Percentiles rank a stretch among this genome's conserved stretches.
Evolutionary conservation across 768 basidiomycete species (phyloP).

Genomic region (Auriculariales sp.): DNA sequence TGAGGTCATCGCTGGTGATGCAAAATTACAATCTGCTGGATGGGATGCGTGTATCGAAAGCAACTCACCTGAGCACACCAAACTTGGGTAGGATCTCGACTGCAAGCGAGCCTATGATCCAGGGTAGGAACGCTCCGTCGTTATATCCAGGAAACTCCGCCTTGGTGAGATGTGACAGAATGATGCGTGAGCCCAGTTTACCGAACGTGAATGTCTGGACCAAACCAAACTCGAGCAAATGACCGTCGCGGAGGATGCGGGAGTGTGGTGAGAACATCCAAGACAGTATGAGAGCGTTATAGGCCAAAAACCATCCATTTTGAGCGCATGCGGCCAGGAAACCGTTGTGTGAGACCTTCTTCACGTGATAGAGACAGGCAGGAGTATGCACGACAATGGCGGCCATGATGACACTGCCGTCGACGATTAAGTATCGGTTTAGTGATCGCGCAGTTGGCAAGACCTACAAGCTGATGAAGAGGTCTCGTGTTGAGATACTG

Average conservation of each 20-base stretch:
- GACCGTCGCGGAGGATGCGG: conserved; percentile 2
- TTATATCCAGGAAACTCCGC: conserved; percentile 7
- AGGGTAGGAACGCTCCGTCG: conserved; percentile 5
- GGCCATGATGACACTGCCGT: conserved; percentile 3
- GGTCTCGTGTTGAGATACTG: no score
- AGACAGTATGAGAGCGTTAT: conserved; percentile 1
- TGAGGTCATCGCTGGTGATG: not conserved
- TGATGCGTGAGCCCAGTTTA: conserved; percentile 7
- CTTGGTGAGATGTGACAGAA: conserved; percentile 6
- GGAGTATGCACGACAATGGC: conserved; percentile 5
- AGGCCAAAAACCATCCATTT: conserved; percentile 3
- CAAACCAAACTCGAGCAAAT: conserved; percentile 5
- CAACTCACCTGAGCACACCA: not conserved
- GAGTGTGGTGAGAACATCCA: conserved; percentile 7
- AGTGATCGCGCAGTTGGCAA: not conserved
- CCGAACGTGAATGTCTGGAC: conserved; percentile 8
- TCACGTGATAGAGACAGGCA: conserved; percentile 2
- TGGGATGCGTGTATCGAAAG: not conserved
- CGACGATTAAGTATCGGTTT: not conserved
- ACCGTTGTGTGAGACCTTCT: not conserved
- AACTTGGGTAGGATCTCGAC: conserved; percentile 3
- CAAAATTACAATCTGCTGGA: not conserved
- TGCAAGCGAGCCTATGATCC: conserved; percentile 3
- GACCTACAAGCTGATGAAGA: conserved; percentile 5
- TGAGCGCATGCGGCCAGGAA: conserved; percentile 4